These are phyloP conservation scores for Porpolomopsis calyptriformis DNA, from an alignment of 768 basidiomycete species.

Conservation along the genomic window DNA sequence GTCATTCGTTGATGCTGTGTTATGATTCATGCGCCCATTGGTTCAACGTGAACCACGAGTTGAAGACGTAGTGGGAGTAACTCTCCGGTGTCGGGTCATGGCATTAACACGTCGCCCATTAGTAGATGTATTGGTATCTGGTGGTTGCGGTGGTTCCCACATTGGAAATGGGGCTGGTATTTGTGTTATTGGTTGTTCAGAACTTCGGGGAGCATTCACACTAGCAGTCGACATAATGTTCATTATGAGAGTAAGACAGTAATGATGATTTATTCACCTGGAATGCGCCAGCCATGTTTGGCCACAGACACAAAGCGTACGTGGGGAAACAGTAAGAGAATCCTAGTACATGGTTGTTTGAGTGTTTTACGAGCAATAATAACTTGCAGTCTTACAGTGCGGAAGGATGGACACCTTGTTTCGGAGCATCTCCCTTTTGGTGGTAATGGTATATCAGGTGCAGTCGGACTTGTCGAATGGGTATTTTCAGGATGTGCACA, in stretches of 20 bases:
- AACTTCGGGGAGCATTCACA: background rate
- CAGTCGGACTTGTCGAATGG: background rate
- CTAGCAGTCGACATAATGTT: background rate
- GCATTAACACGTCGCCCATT: background rate
- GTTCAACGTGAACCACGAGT: background rate
- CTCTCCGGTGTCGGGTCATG: background rate
- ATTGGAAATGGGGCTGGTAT: background rate
- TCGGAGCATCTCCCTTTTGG: background rate
- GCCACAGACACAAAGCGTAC: background rate
- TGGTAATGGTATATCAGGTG: too few species aligned
- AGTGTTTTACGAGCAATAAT: background rate
- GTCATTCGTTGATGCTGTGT: background rate
- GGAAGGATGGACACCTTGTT: background rate
- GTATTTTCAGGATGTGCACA: background rate
- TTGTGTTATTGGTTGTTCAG: background rate
- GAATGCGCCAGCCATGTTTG: background rate
- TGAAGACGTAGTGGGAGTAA: background rate
- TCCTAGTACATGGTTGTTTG: background rate
- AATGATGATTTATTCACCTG: background rate
- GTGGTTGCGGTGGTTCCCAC: constrained; percentile 2
- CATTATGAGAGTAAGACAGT: background rate
- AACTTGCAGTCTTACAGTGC: background rate
- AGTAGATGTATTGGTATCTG: background rate
- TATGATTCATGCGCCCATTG: too few species aligned
- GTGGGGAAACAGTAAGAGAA: background rate